Percentiles rank a stretch among this genome's conserved stretches.
Conservation (phyloP, 2,329 filamentous ascomycete species). For the Phaeosphaeria sp. region DNA sequence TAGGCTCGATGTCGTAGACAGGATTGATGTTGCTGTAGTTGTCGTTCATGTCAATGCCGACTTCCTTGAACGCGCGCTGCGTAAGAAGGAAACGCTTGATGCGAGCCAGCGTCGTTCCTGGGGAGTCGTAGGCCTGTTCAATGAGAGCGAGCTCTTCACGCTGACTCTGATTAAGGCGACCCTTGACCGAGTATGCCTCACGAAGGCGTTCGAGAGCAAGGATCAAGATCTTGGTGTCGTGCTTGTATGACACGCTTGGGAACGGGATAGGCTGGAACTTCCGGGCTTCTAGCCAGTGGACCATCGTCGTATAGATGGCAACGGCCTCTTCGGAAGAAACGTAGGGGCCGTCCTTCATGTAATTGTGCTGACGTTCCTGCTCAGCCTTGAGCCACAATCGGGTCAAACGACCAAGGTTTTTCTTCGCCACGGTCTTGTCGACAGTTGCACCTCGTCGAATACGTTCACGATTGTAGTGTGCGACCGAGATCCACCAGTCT, state of each 20-base stretch:
- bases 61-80: slow-evolving; percentile 97
- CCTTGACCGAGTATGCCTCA: slow-evolving; percentile 97
- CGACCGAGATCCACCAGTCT: slow-evolving; percentile 99
- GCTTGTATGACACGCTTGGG: slow-evolving; percentile 98
- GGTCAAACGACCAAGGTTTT: slow-evolving; percentile 94
- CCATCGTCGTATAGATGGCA: slow-evolving; percentile 97
- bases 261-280: slow-evolving; percentile 99
- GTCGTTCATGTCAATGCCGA: slow-evolving; percentile 99
- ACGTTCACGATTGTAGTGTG: slow-evolving; percentile 97
- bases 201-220: slow-evolving; percentile 89
- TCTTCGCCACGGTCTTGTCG: slow-evolving; percentile 99
- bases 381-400: slow-evolving; percentile 97
- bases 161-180: slow-evolving; percentile 94
- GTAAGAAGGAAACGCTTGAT: slow-evolving; percentile 98
- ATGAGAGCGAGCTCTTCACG: slow-evolving; percentile 96
- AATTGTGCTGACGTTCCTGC: slow-evolving; percentile 98
- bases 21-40: slow-evolving; percentile 99
- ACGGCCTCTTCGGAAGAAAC: slow-evolving; percentile 98
- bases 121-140: slow-evolving; percentile 97
- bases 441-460: slow-evolving; percentile 96
- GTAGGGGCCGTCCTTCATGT: slow-evolving; percentile 98
- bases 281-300: slow-evolving; percentile 97
- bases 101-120: slow-evolving; percentile 90
- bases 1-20: slow-evolving; percentile 97
- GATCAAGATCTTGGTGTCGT: slow-evolving; percentile 98